These are phyloP conservation scores for Nitzschia palea DNA, from an alignment of 108 stramenopile genomes.

Conservation along the genomic window DNA sequence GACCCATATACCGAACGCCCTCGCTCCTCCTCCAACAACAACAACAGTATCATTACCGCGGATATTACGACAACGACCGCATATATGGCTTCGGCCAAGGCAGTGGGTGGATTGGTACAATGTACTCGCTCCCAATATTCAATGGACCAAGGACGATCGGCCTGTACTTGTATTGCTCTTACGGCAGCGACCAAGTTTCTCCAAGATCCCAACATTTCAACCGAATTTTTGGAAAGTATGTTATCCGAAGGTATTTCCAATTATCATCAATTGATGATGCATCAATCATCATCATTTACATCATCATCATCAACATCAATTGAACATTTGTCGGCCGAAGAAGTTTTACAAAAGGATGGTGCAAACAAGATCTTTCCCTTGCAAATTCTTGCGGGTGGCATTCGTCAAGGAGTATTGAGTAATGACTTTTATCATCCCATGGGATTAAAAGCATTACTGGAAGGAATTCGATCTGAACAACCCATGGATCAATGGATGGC, in stretches of 20 bases:
- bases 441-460: conserved; percentile 50
- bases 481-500: conserved; percentile 42
- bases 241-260: conserved; percentile 51
- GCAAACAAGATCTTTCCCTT: conserved; percentile 18
- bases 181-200: conserved; percentile 50
- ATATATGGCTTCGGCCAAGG: background rate
- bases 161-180: conserved; percentile 81
- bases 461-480: conserved; percentile 29
- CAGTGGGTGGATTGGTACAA: conserved; percentile 19
- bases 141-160: conserved; percentile 57
- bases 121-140: conserved; percentile 64
- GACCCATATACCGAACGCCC: no score
- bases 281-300: background rate
- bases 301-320: conserved; percentile 16
- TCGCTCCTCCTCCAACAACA: no score
- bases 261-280: conserved; percentile 20
- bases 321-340: conserved; percentile 78
- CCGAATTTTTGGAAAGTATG: conserved; percentile 42
- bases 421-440: conserved; percentile 44
- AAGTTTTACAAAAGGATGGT: conserved; percentile 40
- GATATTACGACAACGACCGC: background rate
- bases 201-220: conserved; percentile 19
- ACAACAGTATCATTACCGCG: no score
- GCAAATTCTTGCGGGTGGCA: conserved; percentile 34
- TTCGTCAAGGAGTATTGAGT: conserved; percentile 73